phyloP scores from a whole-genome alignment of 2,329 filamentous ascomycete species.

The Sporothrix phasma region DNA sequence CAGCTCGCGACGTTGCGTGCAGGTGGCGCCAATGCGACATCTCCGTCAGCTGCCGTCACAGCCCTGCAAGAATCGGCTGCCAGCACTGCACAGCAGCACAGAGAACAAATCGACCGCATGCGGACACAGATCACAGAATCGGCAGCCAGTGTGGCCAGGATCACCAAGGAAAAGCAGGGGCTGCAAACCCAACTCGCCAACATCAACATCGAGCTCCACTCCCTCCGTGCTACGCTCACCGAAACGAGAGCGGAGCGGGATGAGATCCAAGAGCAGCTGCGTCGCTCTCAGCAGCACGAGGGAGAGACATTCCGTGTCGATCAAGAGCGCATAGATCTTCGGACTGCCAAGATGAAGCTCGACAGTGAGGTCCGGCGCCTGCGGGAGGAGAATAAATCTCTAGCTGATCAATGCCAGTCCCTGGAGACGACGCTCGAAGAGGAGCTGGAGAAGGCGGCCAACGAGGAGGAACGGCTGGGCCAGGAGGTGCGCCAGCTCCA shows the following conservation, averaged over 20 bases:
- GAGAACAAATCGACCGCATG: slow-evolving; percentile 40
- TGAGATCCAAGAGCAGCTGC: slow-evolving; percentile 52
- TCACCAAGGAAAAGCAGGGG: slow-evolving; percentile 47
- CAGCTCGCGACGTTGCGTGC: slow-evolving; percentile 32
- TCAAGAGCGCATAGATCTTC: slow-evolving; percentile 58
- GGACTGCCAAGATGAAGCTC: slow-evolving; percentile 56
- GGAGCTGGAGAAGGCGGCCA: slow-evolving; percentile 55
- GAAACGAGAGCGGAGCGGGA: slow-evolving; percentile 56
- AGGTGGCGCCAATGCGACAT: background rate
- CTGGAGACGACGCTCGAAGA: slow-evolving; percentile 55
- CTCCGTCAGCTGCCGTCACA: slow-evolving; percentile 15
- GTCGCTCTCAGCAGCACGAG: slow-evolving; percentile 43
- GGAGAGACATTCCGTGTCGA: slow-evolving; percentile 53
- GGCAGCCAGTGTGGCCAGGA: slow-evolving; percentile 41
- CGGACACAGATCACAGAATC: slow-evolving; percentile 49
- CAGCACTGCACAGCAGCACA: slow-evolving; percentile 26
- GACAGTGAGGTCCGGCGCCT: slow-evolving; percentile 57
- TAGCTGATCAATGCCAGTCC: slow-evolving; percentile 46
- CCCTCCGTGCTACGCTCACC: slow-evolving; percentile 44
- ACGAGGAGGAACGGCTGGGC: slow-evolving; percentile 54
- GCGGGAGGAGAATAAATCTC: slow-evolving; percentile 50
- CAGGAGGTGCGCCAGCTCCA: slow-evolving; percentile 46
- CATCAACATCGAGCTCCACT: slow-evolving; percentile 50
- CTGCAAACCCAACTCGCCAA: slow-evolving; percentile 54
- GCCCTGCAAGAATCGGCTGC: slow-evolving; percentile 20